Evolutionary conservation across 73 alveolate genomes (phyloP).

Genomic region (Paramecium sonneborni): DNA sequence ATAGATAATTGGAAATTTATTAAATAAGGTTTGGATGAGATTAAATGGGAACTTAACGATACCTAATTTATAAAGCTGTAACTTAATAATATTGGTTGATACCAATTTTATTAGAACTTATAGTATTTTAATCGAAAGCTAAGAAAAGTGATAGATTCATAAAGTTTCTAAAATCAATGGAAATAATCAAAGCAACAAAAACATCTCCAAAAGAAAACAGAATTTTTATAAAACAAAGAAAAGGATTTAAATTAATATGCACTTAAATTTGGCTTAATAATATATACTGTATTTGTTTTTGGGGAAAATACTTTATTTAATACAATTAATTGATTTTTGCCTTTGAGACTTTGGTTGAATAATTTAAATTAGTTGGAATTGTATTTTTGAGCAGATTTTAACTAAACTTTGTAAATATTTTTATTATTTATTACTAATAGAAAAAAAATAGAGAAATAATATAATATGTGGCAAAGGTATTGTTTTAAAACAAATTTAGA

Average conservation of each 20-base stretch:
- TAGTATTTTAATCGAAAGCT: background rate
- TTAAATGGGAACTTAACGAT: background rate
- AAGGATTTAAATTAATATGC: conserved; percentile 56
- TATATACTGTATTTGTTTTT: conserved; percentile 47
- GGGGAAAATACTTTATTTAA: conserved; percentile 30
- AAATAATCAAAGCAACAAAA: background rate
- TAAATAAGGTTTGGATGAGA: background rate
- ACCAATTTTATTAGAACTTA: background rate
- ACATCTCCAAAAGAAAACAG: conserved; percentile 55
- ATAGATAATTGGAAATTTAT: background rate
- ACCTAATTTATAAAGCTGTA: background rate
- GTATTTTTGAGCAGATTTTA: conserved; percentile 57
- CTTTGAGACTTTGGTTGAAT: conserved; percentile 35
- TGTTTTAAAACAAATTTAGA: background rate
- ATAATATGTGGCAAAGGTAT: conserved; percentile 46
- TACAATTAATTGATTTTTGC: conserved; percentile 1
- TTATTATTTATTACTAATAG: background rate
- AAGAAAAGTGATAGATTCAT: background rate
- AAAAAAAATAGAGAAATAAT: background rate
- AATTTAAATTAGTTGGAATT: conserved; percentile 40
- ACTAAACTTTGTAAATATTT: background rate
- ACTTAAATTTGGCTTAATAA: conserved; percentile 35
- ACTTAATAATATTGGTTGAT: background rate
- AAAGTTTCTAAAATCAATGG: background rate
- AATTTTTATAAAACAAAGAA: conserved; percentile 15